phyloP scores from a whole-genome alignment of 352 stramenopile species.

The Globisporangium viniferum region DNA sequence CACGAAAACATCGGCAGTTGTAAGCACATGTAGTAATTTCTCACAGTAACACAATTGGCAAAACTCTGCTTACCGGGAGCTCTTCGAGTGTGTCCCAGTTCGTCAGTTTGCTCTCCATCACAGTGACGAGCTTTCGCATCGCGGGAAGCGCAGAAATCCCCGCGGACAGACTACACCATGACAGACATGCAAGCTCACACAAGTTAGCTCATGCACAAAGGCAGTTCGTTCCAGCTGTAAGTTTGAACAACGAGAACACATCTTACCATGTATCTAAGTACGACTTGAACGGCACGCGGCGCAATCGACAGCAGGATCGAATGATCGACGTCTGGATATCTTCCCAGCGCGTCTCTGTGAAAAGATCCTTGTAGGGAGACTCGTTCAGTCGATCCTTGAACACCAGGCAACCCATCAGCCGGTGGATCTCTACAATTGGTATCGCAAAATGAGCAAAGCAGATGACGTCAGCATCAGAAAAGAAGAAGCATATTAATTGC shows the following conservation, averaged over 20 bases:
- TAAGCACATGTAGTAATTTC: too few relatives aligned
- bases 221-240: neutral
- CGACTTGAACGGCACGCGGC: constrained; percentile 60
- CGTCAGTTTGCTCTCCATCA: constrained; percentile 79
- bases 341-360: constrained; percentile 64
- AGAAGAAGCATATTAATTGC: neutral
- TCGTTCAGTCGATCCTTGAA: constrained; percentile 70
- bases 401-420: constrained; percentile 79
- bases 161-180: constrained; percentile 51
- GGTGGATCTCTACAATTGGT: constrained; percentile 47
- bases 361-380: constrained; percentile 81
- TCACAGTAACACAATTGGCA: neutral
- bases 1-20: too few relatives aligned
- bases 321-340: constrained; percentile 70
- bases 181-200: neutral
- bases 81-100: constrained; percentile 75
- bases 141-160: constrained; percentile 66
- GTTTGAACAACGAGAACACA: neutral
- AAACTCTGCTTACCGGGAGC: constrained; percentile 38
- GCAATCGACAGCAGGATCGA: constrained; percentile 69
- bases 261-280: constrained; percentile 74
- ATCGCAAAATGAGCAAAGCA: neutral
- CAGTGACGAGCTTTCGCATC: constrained; percentile 74
- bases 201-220: neutral
- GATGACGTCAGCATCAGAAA: neutral